Percentiles rank a stretch among this genome's conserved stretches.
phyloP scores from a whole-genome alignment of 495 filamentous ascomycete species.

The Lichenothelia convexa region DNA sequence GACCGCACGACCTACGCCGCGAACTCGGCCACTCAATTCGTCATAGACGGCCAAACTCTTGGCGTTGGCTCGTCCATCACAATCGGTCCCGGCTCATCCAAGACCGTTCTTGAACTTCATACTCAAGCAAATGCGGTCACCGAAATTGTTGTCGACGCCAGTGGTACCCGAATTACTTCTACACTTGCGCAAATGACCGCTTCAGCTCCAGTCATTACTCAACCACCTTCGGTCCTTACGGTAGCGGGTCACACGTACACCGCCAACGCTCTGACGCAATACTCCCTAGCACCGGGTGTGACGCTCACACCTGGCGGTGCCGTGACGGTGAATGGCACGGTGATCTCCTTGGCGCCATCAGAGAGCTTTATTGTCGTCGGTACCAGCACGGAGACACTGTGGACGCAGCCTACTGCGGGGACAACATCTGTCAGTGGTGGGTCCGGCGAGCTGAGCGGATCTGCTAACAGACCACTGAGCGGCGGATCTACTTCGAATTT shows the following conservation, averaged over 20 bases:
- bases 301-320: constrained; percentile 18
- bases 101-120: too few species aligned
- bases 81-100: too few species aligned
- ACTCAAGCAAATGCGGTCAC: too few species aligned
- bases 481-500: too few species aligned
- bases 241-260: constrained; percentile 16
- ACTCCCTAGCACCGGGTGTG: constrained; percentile 12
- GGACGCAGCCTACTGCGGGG: too few species aligned
- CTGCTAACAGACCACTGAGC: too few species aligned
- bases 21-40: constrained; percentile 3
- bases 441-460: too few species aligned
- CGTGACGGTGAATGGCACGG: constrained; percentile 13
- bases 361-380: constrained; percentile 14
- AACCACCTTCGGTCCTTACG: constrained; percentile 17
- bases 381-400: too few species aligned
- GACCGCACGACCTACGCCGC: constrained; percentile 4
- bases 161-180: not conserved
- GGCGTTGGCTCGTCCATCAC: constrained; percentile 3
- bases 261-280: constrained; percentile 20
- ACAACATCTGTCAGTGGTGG: too few species aligned
- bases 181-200: not conserved
- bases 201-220: constrained; percentile 3
- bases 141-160: not conserved
- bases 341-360: constrained; percentile 8
- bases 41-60: constrained; percentile 3